Conservation (phyloP, 306 rosid genomes). For the Vicia sativa region DNA sequence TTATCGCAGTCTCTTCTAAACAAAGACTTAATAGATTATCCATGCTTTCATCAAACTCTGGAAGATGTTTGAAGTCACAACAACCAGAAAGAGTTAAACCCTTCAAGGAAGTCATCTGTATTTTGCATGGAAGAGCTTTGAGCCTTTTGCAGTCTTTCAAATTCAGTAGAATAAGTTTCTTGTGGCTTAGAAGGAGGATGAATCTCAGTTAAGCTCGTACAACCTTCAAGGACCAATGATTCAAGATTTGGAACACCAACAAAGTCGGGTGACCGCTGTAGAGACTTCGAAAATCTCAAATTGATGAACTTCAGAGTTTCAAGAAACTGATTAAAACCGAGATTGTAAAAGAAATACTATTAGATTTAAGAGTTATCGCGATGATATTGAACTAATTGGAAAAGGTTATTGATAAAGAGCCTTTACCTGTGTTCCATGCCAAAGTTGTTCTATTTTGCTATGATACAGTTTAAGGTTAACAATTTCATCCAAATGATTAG, state of each 20-base stretch:
- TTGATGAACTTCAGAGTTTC: constrained; percentile 32
- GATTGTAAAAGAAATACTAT: background rate
- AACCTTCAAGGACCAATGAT: constrained; percentile 40
- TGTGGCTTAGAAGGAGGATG: constrained; percentile 38
- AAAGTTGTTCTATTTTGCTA: constrained; percentile 41
- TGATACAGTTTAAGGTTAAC: constrained; percentile 40
- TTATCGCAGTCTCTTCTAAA: constrained; percentile 37
- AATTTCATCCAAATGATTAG: constrained; percentile 30
- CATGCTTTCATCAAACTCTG: constrained; percentile 43
- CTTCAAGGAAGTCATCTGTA: constrained; percentile 41
- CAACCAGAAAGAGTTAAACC: constrained; percentile 42
- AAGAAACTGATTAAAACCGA: constrained; percentile 26
- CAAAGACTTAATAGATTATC: constrained; percentile 9
- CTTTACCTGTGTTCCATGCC: constrained; percentile 43
- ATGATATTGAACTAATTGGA: background rate
- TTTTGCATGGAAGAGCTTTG: constrained; percentile 40
- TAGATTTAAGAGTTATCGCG: constrained; percentile 20
- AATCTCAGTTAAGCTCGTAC: constrained; percentile 37
- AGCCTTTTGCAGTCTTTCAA: constrained; percentile 49
- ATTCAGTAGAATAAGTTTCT: constrained; percentile 29
- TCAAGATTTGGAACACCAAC: constrained; percentile 42
- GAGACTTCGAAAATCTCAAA: constrained; percentile 35
- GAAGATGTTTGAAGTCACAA: constrained; percentile 31
- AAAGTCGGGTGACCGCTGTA: constrained; percentile 30
- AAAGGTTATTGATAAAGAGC: background rate